Conservation (phyloP, 192 early-diverging fungal species). For the Linnemannia hyalina region DNA sequence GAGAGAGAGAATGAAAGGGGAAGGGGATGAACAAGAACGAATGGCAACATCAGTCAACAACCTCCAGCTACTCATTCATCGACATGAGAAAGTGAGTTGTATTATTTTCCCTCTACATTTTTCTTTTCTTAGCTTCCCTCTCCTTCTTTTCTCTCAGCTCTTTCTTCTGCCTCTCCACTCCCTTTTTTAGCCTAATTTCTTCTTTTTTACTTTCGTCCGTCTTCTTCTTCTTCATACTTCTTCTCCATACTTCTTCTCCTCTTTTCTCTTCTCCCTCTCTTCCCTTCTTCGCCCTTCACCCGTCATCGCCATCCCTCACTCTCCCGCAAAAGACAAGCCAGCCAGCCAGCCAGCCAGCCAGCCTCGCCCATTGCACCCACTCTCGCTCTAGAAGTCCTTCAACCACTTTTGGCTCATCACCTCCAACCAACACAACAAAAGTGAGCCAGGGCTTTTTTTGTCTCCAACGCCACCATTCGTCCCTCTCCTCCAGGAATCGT, state of each 20-base stretch:
- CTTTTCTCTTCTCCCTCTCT: neutral
- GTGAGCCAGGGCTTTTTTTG: neutral
- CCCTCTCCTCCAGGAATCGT: neutral
- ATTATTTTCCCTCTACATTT: neutral
- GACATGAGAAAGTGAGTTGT: too few species aligned
- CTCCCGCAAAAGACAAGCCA: neutral
- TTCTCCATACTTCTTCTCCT: neutral
- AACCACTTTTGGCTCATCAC: neutral
- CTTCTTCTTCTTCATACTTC: too few species aligned
- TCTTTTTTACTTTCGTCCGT: neutral
- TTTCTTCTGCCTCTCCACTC: too few species aligned
- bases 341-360: neutral
- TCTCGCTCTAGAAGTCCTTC: neutral
- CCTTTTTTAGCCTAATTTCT: too few species aligned
- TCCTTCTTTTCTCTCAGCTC: too few species aligned
- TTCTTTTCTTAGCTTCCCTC: neutral
- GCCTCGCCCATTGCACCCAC: neutral
- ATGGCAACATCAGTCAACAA: too few species aligned
- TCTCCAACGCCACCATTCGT: conserved; percentile 3
- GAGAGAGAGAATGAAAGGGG: too few species aligned
- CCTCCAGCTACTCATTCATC: too few species aligned
- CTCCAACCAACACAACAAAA: neutral
- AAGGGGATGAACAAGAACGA: neutral
- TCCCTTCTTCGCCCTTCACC: neutral
- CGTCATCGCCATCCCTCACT: neutral